Conservation (phyloP, 1,284 basidiomycete genomes). For the Cryptococcus sp. region DNA sequence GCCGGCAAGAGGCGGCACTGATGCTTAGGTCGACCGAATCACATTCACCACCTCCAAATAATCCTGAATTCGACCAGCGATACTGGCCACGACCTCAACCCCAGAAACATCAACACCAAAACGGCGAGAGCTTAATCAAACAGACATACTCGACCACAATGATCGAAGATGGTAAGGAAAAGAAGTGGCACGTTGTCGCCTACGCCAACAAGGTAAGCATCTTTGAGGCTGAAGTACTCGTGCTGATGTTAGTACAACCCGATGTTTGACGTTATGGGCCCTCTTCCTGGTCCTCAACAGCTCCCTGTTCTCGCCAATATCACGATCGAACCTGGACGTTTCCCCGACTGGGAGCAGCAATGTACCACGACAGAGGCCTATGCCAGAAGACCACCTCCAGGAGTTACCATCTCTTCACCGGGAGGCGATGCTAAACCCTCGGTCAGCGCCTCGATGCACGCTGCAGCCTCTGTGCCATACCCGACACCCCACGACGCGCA, state of each 20-base stretch:
- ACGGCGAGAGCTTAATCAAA: slow-evolving; percentile 40
- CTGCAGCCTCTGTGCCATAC: too few species aligned
- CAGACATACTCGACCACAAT: slow-evolving; percentile 47
- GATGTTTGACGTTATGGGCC: slow-evolving; percentile 37
- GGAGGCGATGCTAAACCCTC: too few species aligned
- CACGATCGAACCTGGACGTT: slow-evolving; percentile 40
- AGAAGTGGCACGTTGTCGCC: slow-evolving; percentile 46
- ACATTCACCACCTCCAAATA: slow-evolving; percentile 32
- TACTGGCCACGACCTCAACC: not conserved
- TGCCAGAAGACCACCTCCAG: not conserved
- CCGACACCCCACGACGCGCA: too few species aligned
- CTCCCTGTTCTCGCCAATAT: slow-evolving; percentile 33
- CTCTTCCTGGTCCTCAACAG: slow-evolving; percentile 40
- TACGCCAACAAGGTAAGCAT: slow-evolving; percentile 40
- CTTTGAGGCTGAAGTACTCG: not conserved
- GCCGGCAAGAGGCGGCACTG: not conserved
- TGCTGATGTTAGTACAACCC: slow-evolving; percentile 33
- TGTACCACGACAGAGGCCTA: slow-evolving; percentile 13
- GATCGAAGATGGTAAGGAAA: slow-evolving; percentile 39
- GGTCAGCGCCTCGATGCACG: too few species aligned
- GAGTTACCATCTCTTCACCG: not conserved
- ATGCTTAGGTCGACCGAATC: slow-evolving; percentile 32
- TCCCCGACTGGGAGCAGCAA: slow-evolving; percentile 44
- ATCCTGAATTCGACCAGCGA: not conserved
- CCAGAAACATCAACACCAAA: slow-evolving; percentile 4